A percentile compares a stretch with the other conserved stretches of the same genome.
Evolutionary conservation across 805 yeast species (phyloP).

Genomic region (Myxozyma geophila): DNA sequence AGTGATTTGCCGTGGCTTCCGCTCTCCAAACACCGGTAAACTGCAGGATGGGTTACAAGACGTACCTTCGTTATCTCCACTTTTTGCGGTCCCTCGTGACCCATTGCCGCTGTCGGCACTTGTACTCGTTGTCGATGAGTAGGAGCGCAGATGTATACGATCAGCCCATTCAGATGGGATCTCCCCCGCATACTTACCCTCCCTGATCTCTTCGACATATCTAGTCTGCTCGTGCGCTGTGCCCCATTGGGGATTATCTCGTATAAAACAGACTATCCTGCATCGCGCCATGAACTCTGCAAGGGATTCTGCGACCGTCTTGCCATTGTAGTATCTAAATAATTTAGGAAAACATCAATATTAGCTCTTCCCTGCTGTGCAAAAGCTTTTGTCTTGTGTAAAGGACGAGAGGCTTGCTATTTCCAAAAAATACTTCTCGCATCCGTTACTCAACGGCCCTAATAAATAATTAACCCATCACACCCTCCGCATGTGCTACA

Average conservation of each 20-base stretch:
- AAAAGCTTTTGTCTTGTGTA: too few relatives aligned
- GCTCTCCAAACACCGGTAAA: background rate
- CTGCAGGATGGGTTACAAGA: background rate
- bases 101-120: background rate
- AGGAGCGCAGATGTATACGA: slow-evolving; percentile 19
- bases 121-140: background rate
- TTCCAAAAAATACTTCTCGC: background rate
- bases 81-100: background rate
- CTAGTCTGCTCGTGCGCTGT: slow-evolving; percentile 21
- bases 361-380: background rate
- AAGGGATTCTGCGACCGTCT: slow-evolving; percentile 22
- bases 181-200: slow-evolving; percentile 2
- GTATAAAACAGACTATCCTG: slow-evolving; percentile 28
- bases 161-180: slow-evolving; percentile 29
- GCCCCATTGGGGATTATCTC: slow-evolving; percentile 28
- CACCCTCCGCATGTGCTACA: too few relatives aligned
- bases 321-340: slow-evolving; percentile 23
- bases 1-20: background rate
- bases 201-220: slow-evolving; percentile 19
- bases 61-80: background rate
- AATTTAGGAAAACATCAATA: background rate
- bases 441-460: too few relatives aligned
- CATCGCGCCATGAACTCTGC: slow-evolving; percentile 24
- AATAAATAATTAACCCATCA: too few relatives aligned
- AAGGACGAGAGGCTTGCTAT: background rate